Conservation (phyloP, 2,329 filamentous ascomycete species). For the Phialemoniopsis sp. region DNA sequence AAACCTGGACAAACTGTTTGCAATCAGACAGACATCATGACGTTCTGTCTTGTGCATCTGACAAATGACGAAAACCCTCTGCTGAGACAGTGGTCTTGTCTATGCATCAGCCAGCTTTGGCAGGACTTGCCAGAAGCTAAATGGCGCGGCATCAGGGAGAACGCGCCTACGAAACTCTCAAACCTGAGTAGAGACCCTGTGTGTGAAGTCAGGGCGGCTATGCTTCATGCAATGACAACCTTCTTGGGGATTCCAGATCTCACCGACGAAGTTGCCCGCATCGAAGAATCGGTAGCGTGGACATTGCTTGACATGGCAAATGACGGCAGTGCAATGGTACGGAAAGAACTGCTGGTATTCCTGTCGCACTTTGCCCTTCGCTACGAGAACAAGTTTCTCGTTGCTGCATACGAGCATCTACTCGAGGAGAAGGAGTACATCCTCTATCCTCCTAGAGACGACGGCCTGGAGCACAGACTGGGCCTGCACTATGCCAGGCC, state of each 20-base stretch:
- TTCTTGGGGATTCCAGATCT: constrained; percentile 92
- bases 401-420: constrained; percentile 87
- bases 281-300: constrained; percentile 87
- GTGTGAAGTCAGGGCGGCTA: constrained; percentile 88
- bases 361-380: constrained; percentile 86
- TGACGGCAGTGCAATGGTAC: constrained; percentile 90
- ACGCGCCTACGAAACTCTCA: constrained; percentile 77
- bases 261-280: constrained; percentile 84
- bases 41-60: constrained; percentile 79
- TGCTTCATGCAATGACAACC: constrained; percentile 88
- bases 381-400: constrained; percentile 88
- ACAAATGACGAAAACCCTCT: constrained; percentile 83
- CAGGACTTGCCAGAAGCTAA: constrained; percentile 87
- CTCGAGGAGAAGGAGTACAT: constrained; percentile 75
- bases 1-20: constrained; percentile 89
- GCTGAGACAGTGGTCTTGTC: constrained; percentile 89
- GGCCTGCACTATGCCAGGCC: constrained; percentile 57
- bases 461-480: constrained; percentile 56
- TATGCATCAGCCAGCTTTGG: constrained; percentile 95
- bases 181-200: constrained; percentile 79
- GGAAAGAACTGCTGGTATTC: constrained; percentile 90
- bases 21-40: constrained; percentile 85
- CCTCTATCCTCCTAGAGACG: constrained; percentile 47
- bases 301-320: constrained; percentile 87
- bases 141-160: constrained; percentile 88